Evolutionary conservation across 179 eudicot species (phyloP).

Genomic region (Gypsophila paniculata): DNA sequence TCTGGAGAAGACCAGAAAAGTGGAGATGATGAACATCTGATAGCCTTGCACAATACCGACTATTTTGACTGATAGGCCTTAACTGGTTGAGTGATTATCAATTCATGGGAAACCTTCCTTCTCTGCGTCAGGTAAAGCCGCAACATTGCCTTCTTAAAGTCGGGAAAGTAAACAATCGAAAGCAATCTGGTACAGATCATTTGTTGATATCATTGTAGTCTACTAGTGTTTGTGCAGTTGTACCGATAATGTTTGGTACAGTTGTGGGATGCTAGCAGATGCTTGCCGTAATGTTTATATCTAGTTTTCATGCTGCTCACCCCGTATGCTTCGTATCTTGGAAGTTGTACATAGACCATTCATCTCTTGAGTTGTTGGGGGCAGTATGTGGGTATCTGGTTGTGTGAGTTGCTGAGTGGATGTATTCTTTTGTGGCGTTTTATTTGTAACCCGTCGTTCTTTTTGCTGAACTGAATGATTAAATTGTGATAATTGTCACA

Average conservation of each 20-base stretch:
- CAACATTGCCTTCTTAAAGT: constrained; percentile 2
- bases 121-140: background rate
- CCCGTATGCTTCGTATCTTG: background rate
- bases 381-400: background rate
- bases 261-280: constrained; percentile 2
- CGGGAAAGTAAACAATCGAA: background rate
- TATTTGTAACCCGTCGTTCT: constrained; percentile 12
- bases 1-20: constrained; percentile 33
- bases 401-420: background rate
- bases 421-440: background rate
- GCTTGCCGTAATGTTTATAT: no score
- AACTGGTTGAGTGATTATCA: background rate
- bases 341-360: constrained; percentile 21
- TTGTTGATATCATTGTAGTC: background rate
- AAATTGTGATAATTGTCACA: background rate
- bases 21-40: constrained; percentile 41
- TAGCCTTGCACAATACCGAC: constrained; percentile 43
- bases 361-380: background rate
- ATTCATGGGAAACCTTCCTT: background rate
- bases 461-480: background rate
- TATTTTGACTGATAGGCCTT: constrained; percentile 28
- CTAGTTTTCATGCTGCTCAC: background rate
- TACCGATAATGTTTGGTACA: background rate
- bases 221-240: background rate
- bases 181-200: constrained; percentile 1